These are phyloP conservation scores for Kingdonia uniflora DNA, from an alignment of 164 flowering plant species.

Conservation along the genomic window DNA sequence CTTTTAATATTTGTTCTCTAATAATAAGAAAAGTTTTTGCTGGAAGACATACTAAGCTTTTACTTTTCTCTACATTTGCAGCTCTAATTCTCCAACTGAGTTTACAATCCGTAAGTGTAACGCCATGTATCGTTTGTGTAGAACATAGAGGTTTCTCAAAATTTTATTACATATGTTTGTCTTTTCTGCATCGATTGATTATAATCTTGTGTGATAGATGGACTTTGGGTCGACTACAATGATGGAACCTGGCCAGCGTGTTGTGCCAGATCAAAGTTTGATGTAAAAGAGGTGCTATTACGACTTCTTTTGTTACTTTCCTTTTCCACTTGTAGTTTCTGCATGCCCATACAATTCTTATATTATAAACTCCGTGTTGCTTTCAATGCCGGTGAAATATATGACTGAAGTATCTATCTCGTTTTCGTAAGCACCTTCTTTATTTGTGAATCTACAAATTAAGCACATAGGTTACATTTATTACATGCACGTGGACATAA, in stretches of 20 bases:
- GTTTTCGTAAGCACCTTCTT: too few relatives aligned
- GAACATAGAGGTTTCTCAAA: background rate
- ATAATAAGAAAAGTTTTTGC: too few relatives aligned
- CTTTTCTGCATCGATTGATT: background rate
- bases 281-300: slow-evolving; percentile 40
- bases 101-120: slow-evolving; percentile 15
- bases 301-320: background rate
- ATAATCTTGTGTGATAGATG: slow-evolving; percentile 33
- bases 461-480: too few relatives aligned
- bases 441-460: too few relatives aligned
- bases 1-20: too few relatives aligned
- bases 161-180: background rate
- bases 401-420: background rate
- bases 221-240: slow-evolving; percentile 75
- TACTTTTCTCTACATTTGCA: slow-evolving; percentile 7
- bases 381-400: background rate
- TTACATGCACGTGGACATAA: too few relatives aligned
- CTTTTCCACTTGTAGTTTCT: background rate
- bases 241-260: slow-evolving; percentile 87
- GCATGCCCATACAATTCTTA: background rate
- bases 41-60: background rate
- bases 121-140: background rate
- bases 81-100: slow-evolving; percentile 8
- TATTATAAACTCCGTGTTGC: background rate
- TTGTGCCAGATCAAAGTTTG: slow-evolving; percentile 34